phyloP scores from a whole-genome alignment of 116 monocot species.

The Phalaenopsis hybrid region DNA sequence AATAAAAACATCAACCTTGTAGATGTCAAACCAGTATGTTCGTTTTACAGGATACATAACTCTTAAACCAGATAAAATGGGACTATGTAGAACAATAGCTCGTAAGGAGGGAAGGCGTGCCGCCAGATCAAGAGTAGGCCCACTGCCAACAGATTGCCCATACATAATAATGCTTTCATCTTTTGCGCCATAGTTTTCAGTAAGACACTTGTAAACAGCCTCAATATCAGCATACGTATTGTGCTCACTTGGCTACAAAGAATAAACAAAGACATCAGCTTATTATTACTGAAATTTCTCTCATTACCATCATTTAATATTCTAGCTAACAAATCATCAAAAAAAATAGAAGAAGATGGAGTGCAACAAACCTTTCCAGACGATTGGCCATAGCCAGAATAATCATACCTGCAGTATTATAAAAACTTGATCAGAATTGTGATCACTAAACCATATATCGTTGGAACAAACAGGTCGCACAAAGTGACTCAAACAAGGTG shows the following conservation, averaged over 20 bases:
- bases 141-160: constrained; percentile 98
- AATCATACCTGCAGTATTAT: constrained; percentile 79
- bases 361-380: constrained; percentile 72
- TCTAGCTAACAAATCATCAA: neutral
- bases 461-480: neutral
- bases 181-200: constrained; percentile 65
- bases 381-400: constrained; percentile 96
- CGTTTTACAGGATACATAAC: constrained; percentile 98
- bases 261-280: constrained; percentile 12
- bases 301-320: neutral
- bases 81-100: constrained; percentile 85
- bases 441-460: neutral
- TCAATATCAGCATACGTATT: constrained; percentile 97
- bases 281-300: neutral
- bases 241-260: constrained; percentile 71
- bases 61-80: constrained; percentile 91
- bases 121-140: constrained; percentile 84
- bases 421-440: constrained; percentile 4
- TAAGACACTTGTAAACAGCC: constrained; percentile 80
- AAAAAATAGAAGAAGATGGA: neutral
- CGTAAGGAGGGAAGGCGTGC: constrained; percentile 58
- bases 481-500: neutral
- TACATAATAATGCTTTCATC: constrained; percentile 93
- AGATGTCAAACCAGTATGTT: constrained; percentile 97
- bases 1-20: constrained; percentile 60